Evolutionary conservation across 148 eudicot species (phyloP).

Genomic region (Rhododendron simsii): DNA sequence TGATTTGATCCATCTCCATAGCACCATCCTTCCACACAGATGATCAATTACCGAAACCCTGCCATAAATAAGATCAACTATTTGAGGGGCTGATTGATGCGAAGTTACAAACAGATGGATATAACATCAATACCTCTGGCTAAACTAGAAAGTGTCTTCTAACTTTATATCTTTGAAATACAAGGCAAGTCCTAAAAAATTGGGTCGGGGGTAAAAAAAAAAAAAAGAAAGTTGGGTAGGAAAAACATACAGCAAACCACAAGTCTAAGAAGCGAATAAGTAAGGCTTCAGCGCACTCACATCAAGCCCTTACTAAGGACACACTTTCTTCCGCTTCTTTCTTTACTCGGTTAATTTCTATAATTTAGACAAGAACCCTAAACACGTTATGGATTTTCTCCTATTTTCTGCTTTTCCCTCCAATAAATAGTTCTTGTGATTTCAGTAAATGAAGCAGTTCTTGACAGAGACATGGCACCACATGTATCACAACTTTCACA

Average conservation of each 20-base stretch:
- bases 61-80: not conserved
- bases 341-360: not conserved
- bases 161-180: not conserved
- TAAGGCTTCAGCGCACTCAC: not conserved
- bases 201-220: not conserved
- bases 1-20: conserved; percentile 5
- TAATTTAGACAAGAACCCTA: not conserved
- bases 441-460: not conserved
- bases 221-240: not conserved
- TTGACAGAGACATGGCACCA: not conserved
- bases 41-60: conserved; percentile 2
- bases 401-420: not conserved
- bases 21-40: not conserved
- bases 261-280: not conserved
- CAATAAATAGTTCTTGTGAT: not conserved
- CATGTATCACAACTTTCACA: not conserved
- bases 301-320: not conserved
- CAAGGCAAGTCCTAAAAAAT: not conserved
- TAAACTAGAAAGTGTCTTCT: not conserved
- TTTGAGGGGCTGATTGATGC: not conserved
- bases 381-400: not conserved
- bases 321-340: not conserved
- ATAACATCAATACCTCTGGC: not conserved
- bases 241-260: not conserved
- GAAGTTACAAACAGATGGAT: not conserved